These are phyloP conservation scores for Naganishia sp. DNA, from an alignment of 1,284 basidiomycete genomes.

Conservation along the genomic window DNA sequence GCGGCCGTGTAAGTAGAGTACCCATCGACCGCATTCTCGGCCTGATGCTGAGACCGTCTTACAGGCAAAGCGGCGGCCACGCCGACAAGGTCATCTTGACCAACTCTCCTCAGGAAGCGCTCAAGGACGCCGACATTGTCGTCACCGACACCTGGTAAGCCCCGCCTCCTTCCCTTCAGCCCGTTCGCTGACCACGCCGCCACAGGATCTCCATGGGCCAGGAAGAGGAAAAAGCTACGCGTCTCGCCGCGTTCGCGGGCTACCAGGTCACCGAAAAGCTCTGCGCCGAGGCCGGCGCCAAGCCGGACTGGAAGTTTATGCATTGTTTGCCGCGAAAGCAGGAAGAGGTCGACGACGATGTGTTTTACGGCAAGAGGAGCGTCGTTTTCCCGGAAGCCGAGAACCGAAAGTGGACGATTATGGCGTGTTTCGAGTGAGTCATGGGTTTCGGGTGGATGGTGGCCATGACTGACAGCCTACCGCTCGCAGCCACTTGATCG, in stretches of 20 bases:
- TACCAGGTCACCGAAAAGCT: constrained; percentile 92
- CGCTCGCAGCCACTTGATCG: constrained; percentile 34
- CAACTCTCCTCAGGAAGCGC: constrained; percentile 72
- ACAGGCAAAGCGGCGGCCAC: constrained; percentile 48
- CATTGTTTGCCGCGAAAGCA: constrained; percentile 92
- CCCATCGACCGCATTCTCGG: not conserved
- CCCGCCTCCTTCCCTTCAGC: not conserved
- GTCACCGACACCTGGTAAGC: constrained; percentile 91
- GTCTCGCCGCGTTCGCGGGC: constrained; percentile 81
- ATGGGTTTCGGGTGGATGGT: not conserved
- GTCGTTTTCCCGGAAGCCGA: constrained; percentile 61
- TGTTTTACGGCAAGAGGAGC: constrained; percentile 58
- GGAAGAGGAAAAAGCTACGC: constrained; percentile 88
- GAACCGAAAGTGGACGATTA: constrained; percentile 92
- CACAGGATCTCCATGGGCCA: constrained; percentile 96
- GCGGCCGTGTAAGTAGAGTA: constrained; percentile 60
- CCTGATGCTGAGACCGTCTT: not conserved
- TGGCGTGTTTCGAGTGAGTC: constrained; percentile 75
- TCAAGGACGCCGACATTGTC: constrained; percentile 85
- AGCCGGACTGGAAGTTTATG: constrained; percentile 89
- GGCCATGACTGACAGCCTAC: not conserved
- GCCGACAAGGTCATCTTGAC: constrained; percentile 47
- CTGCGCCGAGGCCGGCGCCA: constrained; percentile 75
- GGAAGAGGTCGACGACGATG: constrained; percentile 93
- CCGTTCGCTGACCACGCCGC: not conserved